These are phyloP conservation scores for Rhizophlyctis rosea DNA, from an alignment of 192 early-diverging fungal genomes.

Conservation along the genomic window DNA sequence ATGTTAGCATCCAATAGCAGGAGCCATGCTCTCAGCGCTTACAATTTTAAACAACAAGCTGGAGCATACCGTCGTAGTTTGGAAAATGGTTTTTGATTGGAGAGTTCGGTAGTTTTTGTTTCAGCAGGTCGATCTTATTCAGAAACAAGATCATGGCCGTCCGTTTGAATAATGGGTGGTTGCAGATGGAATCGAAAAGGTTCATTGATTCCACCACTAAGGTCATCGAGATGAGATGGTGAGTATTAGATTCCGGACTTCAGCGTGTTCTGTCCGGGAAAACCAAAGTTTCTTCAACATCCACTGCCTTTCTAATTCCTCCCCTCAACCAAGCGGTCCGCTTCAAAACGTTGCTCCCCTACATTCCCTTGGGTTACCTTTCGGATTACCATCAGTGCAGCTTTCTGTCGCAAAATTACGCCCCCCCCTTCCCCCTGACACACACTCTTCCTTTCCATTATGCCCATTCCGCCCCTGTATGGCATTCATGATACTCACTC, in stretches of 20 bases:
- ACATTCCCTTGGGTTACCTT: too few species aligned
- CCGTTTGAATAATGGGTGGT: constrained; percentile 48
- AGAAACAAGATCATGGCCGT: constrained; percentile 54
- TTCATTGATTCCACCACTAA: constrained; percentile 48
- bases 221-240: neutral
- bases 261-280: too few species aligned
- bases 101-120: constrained; percentile 37
- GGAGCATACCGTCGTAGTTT: constrained; percentile 45
- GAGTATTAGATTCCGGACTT: too few species aligned
- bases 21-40: neutral
- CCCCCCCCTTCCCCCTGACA: too few species aligned
- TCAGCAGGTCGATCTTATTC: constrained; percentile 57
- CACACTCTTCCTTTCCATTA: too few species aligned
- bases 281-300: too few species aligned
- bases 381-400: too few species aligned
- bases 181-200: constrained; percentile 48
- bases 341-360: neutral
- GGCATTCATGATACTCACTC: constrained; percentile 24
- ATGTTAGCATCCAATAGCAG: too few species aligned
- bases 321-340: neutral
- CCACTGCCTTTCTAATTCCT: too few species aligned
- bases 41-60: too few species aligned
- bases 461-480: too few species aligned
- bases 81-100: constrained; percentile 45
- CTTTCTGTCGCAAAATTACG: too few species aligned